phyloP scores from a whole-genome alignment of 306 rosid genomes.

The Cyamopsis tetragonoloba region DNA sequence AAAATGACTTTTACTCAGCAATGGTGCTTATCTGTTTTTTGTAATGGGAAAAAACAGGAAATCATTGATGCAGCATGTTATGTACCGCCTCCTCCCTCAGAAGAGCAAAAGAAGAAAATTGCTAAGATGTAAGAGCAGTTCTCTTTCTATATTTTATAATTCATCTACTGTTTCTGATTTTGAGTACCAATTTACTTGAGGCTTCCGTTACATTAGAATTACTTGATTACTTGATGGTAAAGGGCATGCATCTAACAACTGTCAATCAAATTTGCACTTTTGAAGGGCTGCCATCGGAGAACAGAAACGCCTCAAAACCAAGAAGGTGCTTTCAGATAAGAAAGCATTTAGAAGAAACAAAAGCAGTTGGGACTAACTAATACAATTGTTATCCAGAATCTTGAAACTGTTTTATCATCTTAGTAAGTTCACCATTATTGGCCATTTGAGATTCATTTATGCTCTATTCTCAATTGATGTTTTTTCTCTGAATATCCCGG shows the following conservation, averaged over 20 bases:
- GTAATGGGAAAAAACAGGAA: conserved; percentile 47
- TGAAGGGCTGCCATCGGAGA: conserved; percentile 89
- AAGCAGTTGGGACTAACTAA: conserved; percentile 78
- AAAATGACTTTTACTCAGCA: conserved; percentile 1
- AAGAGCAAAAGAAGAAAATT: conserved; percentile 93
- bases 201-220: conserved; percentile 1
- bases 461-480: background rate
- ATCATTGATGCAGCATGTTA: conserved; percentile 92
- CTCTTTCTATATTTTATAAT: background rate
- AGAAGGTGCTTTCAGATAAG: conserved; percentile 76
- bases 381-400: background rate
- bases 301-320: conserved; percentile 89
- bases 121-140: conserved; percentile 66
- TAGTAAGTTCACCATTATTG: conserved; percentile 29
- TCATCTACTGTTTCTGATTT: conserved; percentile 2
- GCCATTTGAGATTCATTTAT: conserved; percentile 7
- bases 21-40: conserved; percentile 2
- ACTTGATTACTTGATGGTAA: conserved; percentile 1
- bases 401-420: conserved; percentile 2
- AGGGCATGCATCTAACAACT: conserved; percentile 15
- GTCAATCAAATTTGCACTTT: conserved; percentile 22
- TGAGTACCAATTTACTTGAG: background rate
- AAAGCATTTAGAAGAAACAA: conserved; percentile 80
- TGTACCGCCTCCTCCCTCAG: conserved; percentile 98
- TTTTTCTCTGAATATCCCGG: background rate